Base-by-base conservation (phyloP, 1,284 basidiomycete genomes). In the Microbotryum scabiosae region DNA sequence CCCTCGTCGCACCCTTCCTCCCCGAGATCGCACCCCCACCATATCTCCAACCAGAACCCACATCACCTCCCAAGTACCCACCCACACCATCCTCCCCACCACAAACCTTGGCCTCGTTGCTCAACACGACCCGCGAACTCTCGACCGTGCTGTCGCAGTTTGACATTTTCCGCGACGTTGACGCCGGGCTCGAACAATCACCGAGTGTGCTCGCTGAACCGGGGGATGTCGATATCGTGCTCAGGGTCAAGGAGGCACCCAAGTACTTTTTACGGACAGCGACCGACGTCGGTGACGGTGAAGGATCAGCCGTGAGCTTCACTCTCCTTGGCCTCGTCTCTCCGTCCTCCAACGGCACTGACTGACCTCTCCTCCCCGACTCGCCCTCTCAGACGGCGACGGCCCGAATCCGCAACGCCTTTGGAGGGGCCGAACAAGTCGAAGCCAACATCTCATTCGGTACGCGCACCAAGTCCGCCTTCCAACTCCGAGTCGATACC, bases 281-380 rank as follows among this genome's bases (percentile, higher is more conserved):
- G 2, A 97, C 94, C 1, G 92, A 97, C 72, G 80, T 97, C 5
- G 96, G 96, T 10, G 91, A 96, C 60, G 88, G 87, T 56, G 94
- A 97, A 75, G 94, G 90, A 9, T 90, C 80, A 57, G 90, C 88
- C 25, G 90, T 89, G 72, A 72, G 87, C 82, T 21, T 25, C 18
- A 5, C 3, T 7, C 16, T 18, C 36, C 18, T 50, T 43, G n/a
- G 44, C n/a, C 41, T 30, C 5, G 54, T 28, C 49, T 30, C 62
- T 25, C 23, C 60, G 49, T 41, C 7, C 20, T 23, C 4, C 21
- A 20, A n/a, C 8, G 21, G 25, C 41, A 25, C 52, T 54, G 52
- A 54, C 25, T 5, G n/a, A 26, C 26, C 20, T 44, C 20, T 25
- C 25, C 50, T 36, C 21, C 54, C 46, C 41, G 47, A 64, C 30